These are phyloP conservation scores for Mycosphaerella sp. DNA, from an alignment of 2,329 filamentous ascomycete species.

Conservation along the genomic window DNA sequence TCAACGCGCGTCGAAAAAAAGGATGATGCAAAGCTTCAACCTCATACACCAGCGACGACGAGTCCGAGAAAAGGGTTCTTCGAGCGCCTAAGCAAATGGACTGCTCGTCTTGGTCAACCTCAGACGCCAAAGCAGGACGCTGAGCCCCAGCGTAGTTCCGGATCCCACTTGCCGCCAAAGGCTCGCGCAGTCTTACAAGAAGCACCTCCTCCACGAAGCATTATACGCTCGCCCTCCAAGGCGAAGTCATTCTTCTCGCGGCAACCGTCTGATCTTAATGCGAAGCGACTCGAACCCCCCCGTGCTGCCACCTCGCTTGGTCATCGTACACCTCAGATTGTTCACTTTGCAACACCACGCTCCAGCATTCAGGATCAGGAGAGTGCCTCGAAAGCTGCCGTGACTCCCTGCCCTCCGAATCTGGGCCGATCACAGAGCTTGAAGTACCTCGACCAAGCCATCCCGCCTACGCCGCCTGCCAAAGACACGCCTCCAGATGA, in stretches of 20 bases:
- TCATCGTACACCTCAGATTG: slow-evolving; percentile 11
- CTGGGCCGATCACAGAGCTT: slow-evolving; percentile 26
- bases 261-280: slow-evolving; percentile 11
- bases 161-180: slow-evolving; percentile 27
- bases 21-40: slow-evolving; percentile 1
- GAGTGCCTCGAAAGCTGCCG: slow-evolving; percentile 4
- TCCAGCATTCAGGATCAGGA: slow-evolving; percentile 12
- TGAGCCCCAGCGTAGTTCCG: slow-evolving; percentile 4
- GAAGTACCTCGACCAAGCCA: slow-evolving; percentile 25
- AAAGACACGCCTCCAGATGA: slow-evolving; percentile 40
- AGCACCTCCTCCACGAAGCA: slow-evolving; percentile 15
- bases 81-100: slow-evolving; percentile 21
- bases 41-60: slow-evolving; percentile 22
- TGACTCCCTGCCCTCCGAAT: slow-evolving; percentile 4
- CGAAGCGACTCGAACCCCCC: slow-evolving; percentile 6
- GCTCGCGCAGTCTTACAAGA: slow-evolving; percentile 35
- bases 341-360: slow-evolving; percentile 15
- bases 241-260: slow-evolving; percentile 23
- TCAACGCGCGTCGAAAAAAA: slow-evolving; percentile 12
- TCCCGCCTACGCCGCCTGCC: slow-evolving; percentile 39
- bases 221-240: slow-evolving; percentile 29
- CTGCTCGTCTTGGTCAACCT: slow-evolving; percentile 8
- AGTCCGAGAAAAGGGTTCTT: slow-evolving; percentile 40
- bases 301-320: slow-evolving; percentile 14
- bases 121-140: slow-evolving; percentile 1